Base-by-base conservation (phyloP, 1,284 basidiomycete genomes). In the Termitomyces sp. region DNA sequence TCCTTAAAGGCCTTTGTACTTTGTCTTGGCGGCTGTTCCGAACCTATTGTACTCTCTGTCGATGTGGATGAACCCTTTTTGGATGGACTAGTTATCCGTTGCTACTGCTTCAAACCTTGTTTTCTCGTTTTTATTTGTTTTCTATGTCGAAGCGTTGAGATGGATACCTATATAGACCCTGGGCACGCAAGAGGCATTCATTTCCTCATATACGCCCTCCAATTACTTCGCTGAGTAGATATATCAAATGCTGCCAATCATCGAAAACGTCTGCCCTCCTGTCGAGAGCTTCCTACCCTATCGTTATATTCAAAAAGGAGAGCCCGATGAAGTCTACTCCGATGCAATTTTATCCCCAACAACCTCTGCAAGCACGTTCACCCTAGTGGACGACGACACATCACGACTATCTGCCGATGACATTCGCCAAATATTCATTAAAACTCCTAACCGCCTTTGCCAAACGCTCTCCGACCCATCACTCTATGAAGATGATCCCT, bases 341-440 rank as follows among this genome's bases (percentile, higher is more conserved):
- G 14, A 33, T 3, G 46, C 18, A 3, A 30, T 41, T n/a, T 42
- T 48, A 8, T 57, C 55, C 13, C 52, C 52, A 4, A 14, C 50
- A 16, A 50, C 51, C 16, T 49, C 55, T 5, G 31, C 42, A 10
- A 56, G 54, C n/a, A 54, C 57, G 7, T 39, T 55, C 9, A 45
- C 39, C 14, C 35, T 53, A 14, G 58, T 55, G 16, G 58, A 57
- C 28, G 51, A 57, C n/a, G 49, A 53, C 7, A 46, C 14, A 4
- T 14, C 10, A 24, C 19, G 5, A n/a, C 14, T 41, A 26, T 41
- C 40, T 26, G 4, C 40, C 16, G 31, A 46, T n/a, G 19, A 46
- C n/a, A 34, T 59, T 26, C 50, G 41, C 19, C 26, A 41, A 16
- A 37, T 57, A 39, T 59, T 59, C 21, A n/a, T 49, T n/a, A 42